A percentile compares a stretch with the other conserved stretches of the same genome.
Evolutionary conservation across 2,329 filamentous ascomycete species (phyloP).

Genomic region (Fusarium piperis): DNA sequence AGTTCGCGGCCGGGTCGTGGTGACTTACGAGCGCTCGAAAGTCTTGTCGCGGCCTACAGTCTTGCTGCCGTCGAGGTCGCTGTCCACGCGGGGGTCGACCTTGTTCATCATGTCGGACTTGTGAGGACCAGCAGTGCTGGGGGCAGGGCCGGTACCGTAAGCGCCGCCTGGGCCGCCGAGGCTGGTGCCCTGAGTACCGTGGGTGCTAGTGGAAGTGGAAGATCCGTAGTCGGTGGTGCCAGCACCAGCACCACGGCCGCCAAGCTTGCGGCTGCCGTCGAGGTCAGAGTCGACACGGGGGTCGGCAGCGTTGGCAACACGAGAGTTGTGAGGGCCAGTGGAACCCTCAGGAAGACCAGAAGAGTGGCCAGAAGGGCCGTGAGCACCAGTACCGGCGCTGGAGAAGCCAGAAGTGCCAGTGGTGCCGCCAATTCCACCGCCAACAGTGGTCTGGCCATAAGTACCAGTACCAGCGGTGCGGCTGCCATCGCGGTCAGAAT

Average conservation of each 20-base stretch:
- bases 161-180: conserved; percentile 27
- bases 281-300: conserved; percentile 64
- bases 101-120: conserved; percentile 59
- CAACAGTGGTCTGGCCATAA: conserved; percentile 7
- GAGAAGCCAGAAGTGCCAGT: conserved; percentile 15
- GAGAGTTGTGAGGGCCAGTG: conserved; percentile 56
- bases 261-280: conserved; percentile 48
- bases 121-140: conserved; percentile 57
- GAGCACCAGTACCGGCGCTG: conserved; percentile 12
- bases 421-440: background rate
- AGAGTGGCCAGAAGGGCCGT: conserved; percentile 12
- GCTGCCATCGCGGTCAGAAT: conserved; percentile 59
- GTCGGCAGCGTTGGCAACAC: conserved; percentile 60
- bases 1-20: background rate
- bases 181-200: conserved; percentile 27
- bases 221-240: background rate
- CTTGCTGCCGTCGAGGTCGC: conserved; percentile 56
- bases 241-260: conserved; percentile 21
- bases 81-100: conserved; percentile 63
- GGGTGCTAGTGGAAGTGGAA: background rate
- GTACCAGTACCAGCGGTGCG: conserved; percentile 11
- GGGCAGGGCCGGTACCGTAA: conserved; percentile 49
- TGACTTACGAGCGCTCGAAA: conserved; percentile 51
- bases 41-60: conserved; percentile 63
- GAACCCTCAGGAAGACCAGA: conserved; percentile 35